Conservation (phyloP, 2,329 filamentous ascomycete genomes). For the Didymella segeticola region DNA sequence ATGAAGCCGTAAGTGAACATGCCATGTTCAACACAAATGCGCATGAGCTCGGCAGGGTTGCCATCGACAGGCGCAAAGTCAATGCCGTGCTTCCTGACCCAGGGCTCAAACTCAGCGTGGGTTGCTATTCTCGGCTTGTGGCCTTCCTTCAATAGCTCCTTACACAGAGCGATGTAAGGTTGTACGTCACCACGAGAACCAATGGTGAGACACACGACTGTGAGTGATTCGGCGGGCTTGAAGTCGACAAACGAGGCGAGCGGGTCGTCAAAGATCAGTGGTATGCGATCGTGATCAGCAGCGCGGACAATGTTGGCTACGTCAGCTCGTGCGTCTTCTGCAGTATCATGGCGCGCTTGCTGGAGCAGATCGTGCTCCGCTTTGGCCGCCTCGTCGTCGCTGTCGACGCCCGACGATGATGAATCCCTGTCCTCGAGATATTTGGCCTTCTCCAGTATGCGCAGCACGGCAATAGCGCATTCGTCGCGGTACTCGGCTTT, state of each 20-base stretch:
- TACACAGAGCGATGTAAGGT: constrained; percentile 95
- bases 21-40: constrained; percentile 93
- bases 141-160: constrained; percentile 84
- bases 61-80: constrained; percentile 89
- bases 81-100: constrained; percentile 92
- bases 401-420: constrained; percentile 71
- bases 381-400: constrained; percentile 75
- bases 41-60: constrained; percentile 93
- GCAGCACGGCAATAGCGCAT: constrained; percentile 81
- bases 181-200: constrained; percentile 96
- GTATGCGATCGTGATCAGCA: constrained; percentile 64
- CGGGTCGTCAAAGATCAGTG: constrained; percentile 88
- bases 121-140: constrained; percentile 89
- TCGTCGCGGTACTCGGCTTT: constrained; percentile 82
- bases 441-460: constrained; percentile 74
- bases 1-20: constrained; percentile 96
- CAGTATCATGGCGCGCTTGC: constrained; percentile 66
- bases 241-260: constrained; percentile 88
- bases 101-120: constrained; percentile 85
- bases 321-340: constrained; percentile 25
- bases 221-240: constrained; percentile 80
- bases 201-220: constrained; percentile 92
- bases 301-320: constrained; percentile 39
- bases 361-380: constrained; percentile 83
- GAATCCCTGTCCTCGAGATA: constrained; percentile 74